Evolutionary conservation across 148 eudicot genomes (phyloP), one percentile per base, ranked within the genome.

Genomic region (Vaccinium myrtillus): DNA sequence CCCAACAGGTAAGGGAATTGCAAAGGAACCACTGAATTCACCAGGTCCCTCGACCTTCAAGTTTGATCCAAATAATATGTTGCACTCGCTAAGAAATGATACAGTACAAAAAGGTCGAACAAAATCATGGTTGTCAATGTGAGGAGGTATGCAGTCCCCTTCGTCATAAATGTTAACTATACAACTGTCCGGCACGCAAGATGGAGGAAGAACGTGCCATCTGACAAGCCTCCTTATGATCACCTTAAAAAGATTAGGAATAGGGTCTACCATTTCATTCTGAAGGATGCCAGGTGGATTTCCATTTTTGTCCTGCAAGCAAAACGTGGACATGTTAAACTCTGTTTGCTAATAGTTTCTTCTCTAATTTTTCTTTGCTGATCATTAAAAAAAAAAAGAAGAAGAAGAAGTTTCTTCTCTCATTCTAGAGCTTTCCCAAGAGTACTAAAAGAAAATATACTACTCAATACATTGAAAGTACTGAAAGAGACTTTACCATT

Each of bases 91-190:
- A 73, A 97, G 93, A 85, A 97, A 97, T 46, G 99, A 97, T 30
- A 97, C 94, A 2, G 99, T 97, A 82, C 98, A 95, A 86, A 97
- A 97, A 39, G 99, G 99, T 39, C 99, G 89, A 46, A 95, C 91
- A 85, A 97, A 97, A 80, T 97, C 98, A 87, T 97, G 99, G 89
- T 94, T 92, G 86, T 97, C 99, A 21, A 97, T 95, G 85, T 97
- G 99, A 70, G 99, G 99, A 48, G 99, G 99, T 89, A 97, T 95
- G 89, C 99, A 97, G 85, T 97, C 99, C 5, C 93, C 99, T 86
- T 91, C 94, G 8, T 94, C 98, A 77, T 97, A 97, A 77, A 97
- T 90, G 85, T 97, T 97, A 85, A 97, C 96, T 27, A 97, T 97
- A 82, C 99, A 97, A 83, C 99, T 97, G 84, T 97, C 98, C 2